Evolutionary conservation across 2,329 filamentous ascomycete genomes (phyloP).

Genomic region (Niveomyces coronatus): DNA sequence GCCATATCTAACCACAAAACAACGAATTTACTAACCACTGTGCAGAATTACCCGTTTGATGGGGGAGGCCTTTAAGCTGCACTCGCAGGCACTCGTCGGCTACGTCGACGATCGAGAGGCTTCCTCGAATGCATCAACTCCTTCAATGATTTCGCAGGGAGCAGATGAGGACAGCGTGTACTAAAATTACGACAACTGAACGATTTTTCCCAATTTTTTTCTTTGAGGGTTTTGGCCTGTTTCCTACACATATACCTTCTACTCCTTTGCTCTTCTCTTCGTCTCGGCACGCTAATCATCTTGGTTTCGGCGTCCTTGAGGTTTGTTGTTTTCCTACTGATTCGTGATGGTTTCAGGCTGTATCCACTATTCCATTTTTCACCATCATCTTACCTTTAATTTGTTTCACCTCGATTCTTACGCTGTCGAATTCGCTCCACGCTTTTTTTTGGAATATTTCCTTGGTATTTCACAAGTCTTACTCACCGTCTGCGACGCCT

Average conservation of each 20-base stretch:
- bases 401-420: background rate
- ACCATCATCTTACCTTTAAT: slow-evolving; percentile 3
- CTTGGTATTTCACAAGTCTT: slow-evolving; percentile 18
- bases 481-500: slow-evolving; percentile 23
- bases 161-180: slow-evolving; percentile 64
- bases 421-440: background rate
- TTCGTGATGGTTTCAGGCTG: slow-evolving; percentile 10
- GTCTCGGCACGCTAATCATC: slow-evolving; percentile 11
- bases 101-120: slow-evolving; percentile 78
- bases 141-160: slow-evolving; percentile 62
- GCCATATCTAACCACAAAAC: background rate
- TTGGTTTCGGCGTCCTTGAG: slow-evolving; percentile 7
- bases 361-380: slow-evolving; percentile 14
- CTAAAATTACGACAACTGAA: slow-evolving; percentile 44
- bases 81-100: slow-evolving; percentile 86
- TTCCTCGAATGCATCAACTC: slow-evolving; percentile 58
- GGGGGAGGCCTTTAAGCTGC: slow-evolving; percentile 95
- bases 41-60: slow-evolving; percentile 81
- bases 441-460: slow-evolving; percentile 13
- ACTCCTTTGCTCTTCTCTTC: slow-evolving; percentile 17
- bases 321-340: slow-evolving; percentile 11
- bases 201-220: slow-evolving; percentile 35
- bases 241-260: slow-evolving; percentile 13
- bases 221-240: slow-evolving; percentile 12
- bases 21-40: slow-evolving; percentile 13